phyloP scores from a whole-genome alignment of 73 alveolate genomes.

The Symbiodinium pilosum region DNA sequence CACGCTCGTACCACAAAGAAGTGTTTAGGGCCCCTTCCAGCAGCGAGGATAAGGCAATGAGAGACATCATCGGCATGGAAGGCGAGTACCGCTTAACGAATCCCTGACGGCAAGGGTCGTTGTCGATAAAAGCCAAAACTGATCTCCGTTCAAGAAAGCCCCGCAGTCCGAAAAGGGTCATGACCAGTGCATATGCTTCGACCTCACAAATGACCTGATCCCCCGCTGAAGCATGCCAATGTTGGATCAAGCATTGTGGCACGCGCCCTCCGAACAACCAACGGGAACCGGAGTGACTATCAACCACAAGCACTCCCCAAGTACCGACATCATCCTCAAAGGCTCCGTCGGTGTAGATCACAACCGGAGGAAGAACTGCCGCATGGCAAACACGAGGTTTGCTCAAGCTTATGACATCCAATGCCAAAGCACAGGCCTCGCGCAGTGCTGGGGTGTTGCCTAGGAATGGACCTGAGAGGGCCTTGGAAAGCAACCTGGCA shows the following conservation, averaged over 20 bases:
- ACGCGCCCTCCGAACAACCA: not conserved
- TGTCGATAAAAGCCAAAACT: not conserved
- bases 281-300: not conserved
- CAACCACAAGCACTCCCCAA: not conserved
- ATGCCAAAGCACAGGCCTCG: too few species aligned
- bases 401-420: too few species aligned
- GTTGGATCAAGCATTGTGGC: not conserved
- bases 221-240: not conserved
- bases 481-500: not conserved
- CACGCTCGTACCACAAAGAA: not conserved
- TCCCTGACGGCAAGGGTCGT: not conserved
- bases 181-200: not conserved
- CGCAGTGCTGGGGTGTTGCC: not conserved
- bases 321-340: not conserved
- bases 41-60: not conserved
- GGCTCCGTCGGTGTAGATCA: not conserved
- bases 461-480: not conserved
- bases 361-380: not conserved
- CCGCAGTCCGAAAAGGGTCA: not conserved
- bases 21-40: not conserved
- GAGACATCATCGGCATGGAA: not conserved
- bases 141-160: not conserved
- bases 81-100: not conserved
- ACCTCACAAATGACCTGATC: constrained; percentile 14
- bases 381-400: too few species aligned